Base-by-base conservation (phyloP, 352 stramenopile species). In the Globisporangium okanoganense region DNA sequence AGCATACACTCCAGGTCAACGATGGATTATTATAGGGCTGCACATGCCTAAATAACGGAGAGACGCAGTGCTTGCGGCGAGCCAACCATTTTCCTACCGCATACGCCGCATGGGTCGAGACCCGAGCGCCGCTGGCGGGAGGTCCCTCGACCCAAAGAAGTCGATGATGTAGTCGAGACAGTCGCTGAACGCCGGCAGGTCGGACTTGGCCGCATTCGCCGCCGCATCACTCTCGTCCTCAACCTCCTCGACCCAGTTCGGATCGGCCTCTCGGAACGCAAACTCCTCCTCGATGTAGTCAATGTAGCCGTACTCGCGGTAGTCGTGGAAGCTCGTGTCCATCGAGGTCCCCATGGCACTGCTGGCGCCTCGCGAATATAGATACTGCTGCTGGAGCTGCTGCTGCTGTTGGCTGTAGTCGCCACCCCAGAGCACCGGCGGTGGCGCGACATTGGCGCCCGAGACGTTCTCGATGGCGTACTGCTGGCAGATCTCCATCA, bases 141-240 rank as follows among this genome's bases (percentile, higher is more conserved):
- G 5, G 38, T 44, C 38, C 14, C 45, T 57, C 18, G 20, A 20
- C 14, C 51, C 36, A 13, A 57, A 57, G 31, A 57, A 24, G 36
- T 57, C 51, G 14, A 57, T 57, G n/a, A 57, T 12, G 13, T 57
- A 57, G 22, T 57, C 51, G n/a, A 57, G 36, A 16, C 51, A 57
- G 36, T 45, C 31, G 51, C 25, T 57, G 18, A 57, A 57, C 29
- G 51, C 5, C 27, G 51, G 51, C 22, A 57, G 27, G 13, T 57
- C 51, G n/a, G 51, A 18, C 5, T 13, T 10, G 5, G 31, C 22
- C 8, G 51, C 51, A 33, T 33, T 33, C 7, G 45, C 45, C 0
- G 20, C 25, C 22, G 45, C 45, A 5, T 27, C 8, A 8, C n/a
- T 24, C 6, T 52, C 45, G 9, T 33, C 6, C 14, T 52, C 29